Evolutionary conservation across 192 early-diverging fungal species (phyloP).

Genomic region (Backusella sp.): DNA sequence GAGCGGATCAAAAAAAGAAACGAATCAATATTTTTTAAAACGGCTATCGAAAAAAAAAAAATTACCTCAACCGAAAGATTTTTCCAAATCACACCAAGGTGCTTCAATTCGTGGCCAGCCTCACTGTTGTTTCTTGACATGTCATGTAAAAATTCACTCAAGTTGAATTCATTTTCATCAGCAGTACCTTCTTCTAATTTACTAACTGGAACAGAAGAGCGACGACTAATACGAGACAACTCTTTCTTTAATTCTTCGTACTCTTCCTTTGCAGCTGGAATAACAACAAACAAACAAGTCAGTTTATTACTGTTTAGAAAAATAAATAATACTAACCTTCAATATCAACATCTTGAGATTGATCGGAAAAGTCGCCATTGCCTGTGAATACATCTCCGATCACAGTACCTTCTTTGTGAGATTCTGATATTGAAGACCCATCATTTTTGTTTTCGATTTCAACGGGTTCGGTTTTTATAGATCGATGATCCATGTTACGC

Average conservation of each 20-base stretch:
- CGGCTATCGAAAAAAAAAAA: neutral
- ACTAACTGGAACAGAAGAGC: conserved; percentile 11
- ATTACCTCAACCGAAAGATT: conserved; percentile 27
- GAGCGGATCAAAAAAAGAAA: conserved; percentile 1
- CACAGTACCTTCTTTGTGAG: neutral
- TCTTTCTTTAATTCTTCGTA: conserved; percentile 25
- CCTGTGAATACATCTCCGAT: neutral
- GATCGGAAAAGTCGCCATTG: neutral
- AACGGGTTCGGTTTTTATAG: neutral
- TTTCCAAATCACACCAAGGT: conserved; percentile 33
- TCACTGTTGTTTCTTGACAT: neutral
- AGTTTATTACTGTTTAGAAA: neutral
- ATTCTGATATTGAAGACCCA: neutral
- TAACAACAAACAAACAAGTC: neutral
- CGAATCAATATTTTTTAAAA: neutral
- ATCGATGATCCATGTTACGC: neutral
- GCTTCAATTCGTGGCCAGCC: conserved; percentile 18
- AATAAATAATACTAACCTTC: conserved; percentile 5
- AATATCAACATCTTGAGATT: neutral
- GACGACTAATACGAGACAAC: conserved; percentile 26
- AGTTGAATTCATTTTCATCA: conserved; percentile 27
- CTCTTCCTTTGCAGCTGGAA: conserved; percentile 25
- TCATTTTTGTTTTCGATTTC: conserved; percentile 1
- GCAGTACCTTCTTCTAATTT: conserved; percentile 29
- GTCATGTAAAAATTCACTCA: conserved; percentile 24